Evolutionary conservation across 495 filamentous ascomycete species (phyloP), one percentile per base, ranked within the genome.

Genomic region (Hypoxylon intermedium): DNA sequence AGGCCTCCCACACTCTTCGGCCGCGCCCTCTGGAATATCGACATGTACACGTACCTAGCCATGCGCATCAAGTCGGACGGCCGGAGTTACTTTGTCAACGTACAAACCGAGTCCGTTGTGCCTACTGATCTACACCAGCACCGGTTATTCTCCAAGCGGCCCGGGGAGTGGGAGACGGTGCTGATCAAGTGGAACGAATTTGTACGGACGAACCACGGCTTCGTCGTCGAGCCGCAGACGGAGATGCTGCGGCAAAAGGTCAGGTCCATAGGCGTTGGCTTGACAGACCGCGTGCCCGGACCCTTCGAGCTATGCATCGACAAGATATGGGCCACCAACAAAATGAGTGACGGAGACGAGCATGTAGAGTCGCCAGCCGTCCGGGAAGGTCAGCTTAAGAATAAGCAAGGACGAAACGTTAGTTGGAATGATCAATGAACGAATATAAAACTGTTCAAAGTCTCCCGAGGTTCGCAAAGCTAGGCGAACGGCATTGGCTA

Each of bases 91-190:
- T 91, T 94, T 45, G 87, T 98, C 44, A 98, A 98, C 72, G 77
- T 98, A 31, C 95, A 97, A 79, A 97, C 92, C 7, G 94, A 98
- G 58, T 89, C 89, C 1, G 84, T 98, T 48, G 88, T 96, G 41
- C 87, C 91, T 28, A 93, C 93, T 2, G 94, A 98, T 74, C 80
- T 98, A 54, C 95, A 97, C 74, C 94, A 98, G 74, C 95, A 98
- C 73, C 80, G 95, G 57, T 70, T 98, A 11, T 96, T 95, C 73
- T 84, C 89, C 13, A 87, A 85, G 70, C 85, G 85, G 30, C 85
- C 88, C 0, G 91, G 92, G 2, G 82, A 91, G 65, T 98, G 94
- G 94, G 92, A 98, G 79, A 96, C 92, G 6, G 83, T 97, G 19
- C 67, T 96, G 42, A 87, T 98, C 47, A 89, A 89, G 36, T 93